Evolutionary conservation across 2,329 filamentous ascomycete species (phyloP), one percentile per base, ranked within the genome.

Genomic region (Chaetomiaceae sp.): DNA sequence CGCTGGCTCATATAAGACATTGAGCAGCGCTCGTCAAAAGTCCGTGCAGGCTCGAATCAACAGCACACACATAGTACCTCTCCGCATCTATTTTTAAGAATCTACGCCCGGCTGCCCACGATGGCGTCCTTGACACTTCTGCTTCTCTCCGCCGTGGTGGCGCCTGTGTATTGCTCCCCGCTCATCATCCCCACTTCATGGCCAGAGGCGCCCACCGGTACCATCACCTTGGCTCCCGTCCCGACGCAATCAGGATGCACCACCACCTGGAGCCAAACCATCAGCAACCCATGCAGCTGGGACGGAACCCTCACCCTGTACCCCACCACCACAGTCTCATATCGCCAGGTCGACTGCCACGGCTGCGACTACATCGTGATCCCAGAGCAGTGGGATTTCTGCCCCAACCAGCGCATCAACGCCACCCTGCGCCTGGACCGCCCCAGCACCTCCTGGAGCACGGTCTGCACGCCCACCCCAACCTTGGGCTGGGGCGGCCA

Each of bases 211-310:
- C 36, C 39, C 5, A 3, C 12, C 11, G 48, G 37, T 26, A 42
- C 32, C n/a, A 18, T 24, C 11, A 17, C 33, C n/a, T 8, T 41
- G 6, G 11, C 27, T 2, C 42, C 33, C 14, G 11, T 26, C 3
- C 42, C 51, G 4, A 10, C n/a, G n/a, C n/a, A n/a, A n/a, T n/a
- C 29, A 8, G 53, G 53, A 43, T 62, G 57, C 33, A 63, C 61
- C 12, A 58, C 57, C 11, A 62, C 57, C 17, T 38, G 57, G 7
- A 61, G 55, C 34, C 53, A 45, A 46, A 59, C 42, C 29, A 50
- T 51, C 32, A 50, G 48, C 20, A 63, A 55, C 24, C 62, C 53
- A 15, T 68, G 62, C 27, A 56, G 51, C 49, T 63, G 60, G 62
- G 49, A 61, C 26, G 54, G 54, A 3, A 62, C 56, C 2, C 15